phyloP scores from a whole-genome alignment of 495 filamentous ascomycete species.

The Talaromyces wortmannii region DNA sequence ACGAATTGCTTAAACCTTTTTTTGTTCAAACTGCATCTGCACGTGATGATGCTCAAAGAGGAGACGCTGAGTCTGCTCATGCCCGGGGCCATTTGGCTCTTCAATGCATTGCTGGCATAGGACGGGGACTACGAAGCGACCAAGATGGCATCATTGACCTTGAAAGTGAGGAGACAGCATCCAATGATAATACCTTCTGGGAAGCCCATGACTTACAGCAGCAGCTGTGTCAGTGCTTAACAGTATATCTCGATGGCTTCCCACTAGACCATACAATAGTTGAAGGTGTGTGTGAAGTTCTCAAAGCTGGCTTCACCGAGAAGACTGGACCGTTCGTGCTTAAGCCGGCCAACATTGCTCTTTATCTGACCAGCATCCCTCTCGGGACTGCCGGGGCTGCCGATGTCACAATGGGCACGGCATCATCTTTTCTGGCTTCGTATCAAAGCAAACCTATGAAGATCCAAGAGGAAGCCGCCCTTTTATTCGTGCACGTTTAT shows the following conservation, averaged over 20 bases:
- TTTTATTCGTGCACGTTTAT: slow-evolving; percentile 58
- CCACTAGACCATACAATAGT: slow-evolving; percentile 60
- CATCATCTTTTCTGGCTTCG: slow-evolving; percentile 60
- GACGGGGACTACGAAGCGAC: slow-evolving; percentile 69
- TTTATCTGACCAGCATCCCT: slow-evolving; percentile 60
- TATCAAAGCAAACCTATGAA: slow-evolving; percentile 52
- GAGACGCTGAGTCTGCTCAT: slow-evolving; percentile 36
- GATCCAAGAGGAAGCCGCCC: slow-evolving; percentile 39
- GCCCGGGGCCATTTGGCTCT: slow-evolving; percentile 58
- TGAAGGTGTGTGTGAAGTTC: slow-evolving; percentile 67
- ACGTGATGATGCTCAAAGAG: slow-evolving; percentile 25
- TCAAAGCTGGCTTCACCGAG: slow-evolving; percentile 77
- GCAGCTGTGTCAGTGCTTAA: slow-evolving; percentile 29
- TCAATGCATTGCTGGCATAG: slow-evolving; percentile 68
- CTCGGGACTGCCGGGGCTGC: slow-evolving; percentile 62
- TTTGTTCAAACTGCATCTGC: slow-evolving; percentile 26
- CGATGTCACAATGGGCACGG: slow-evolving; percentile 71
- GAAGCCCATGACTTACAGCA: slow-evolving; percentile 37
- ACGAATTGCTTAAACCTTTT: slow-evolving; percentile 59
- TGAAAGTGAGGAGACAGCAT: slow-evolving; percentile 31
- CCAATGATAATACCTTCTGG: slow-evolving; percentile 53
- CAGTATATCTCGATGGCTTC: slow-evolving; percentile 45
- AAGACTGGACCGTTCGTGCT: slow-evolving; percentile 70
- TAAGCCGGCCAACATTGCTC: slow-evolving; percentile 58
- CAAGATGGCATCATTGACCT: slow-evolving; percentile 64